phyloP scores from a whole-genome alignment of 495 filamentous ascomycete species.

The Talaromyces proteolyticus region DNA sequence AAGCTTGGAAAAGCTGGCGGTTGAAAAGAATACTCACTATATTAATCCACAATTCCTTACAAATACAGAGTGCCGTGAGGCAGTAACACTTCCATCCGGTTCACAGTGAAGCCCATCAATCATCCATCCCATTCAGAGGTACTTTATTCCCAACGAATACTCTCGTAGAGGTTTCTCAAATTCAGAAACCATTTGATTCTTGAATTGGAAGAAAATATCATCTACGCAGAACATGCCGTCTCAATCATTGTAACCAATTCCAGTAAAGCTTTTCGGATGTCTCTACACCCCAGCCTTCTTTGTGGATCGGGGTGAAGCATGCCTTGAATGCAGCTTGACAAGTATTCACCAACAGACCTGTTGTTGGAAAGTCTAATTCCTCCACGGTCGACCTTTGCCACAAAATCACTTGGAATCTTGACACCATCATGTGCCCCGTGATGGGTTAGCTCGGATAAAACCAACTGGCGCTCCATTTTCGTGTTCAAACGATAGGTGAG shows the following conservation, averaged over 20 bases:
- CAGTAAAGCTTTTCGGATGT: constrained; percentile 20
- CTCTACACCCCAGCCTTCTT: constrained; percentile 31
- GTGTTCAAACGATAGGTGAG: constrained; percentile 44
- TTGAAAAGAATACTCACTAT: not conserved
- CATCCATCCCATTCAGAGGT: too few relatives aligned
- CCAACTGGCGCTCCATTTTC: constrained; percentile 47
- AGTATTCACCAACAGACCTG: constrained; percentile 25
- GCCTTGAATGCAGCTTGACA: constrained; percentile 34
- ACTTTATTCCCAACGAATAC: too few relatives aligned
- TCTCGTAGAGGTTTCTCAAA: too few relatives aligned
- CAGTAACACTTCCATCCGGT: too few relatives aligned
- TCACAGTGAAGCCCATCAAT: too few relatives aligned
- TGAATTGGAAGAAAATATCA: not conserved
- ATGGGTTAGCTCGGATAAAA: constrained; percentile 37
- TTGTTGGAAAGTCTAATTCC: constrained; percentile 18
- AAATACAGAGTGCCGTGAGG: too few relatives aligned
- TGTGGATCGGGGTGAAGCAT: constrained; percentile 41
- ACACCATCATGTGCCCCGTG: constrained; percentile 7
- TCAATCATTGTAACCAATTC: constrained; percentile 5
- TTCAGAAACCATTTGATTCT: too few relatives aligned
- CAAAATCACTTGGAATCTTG: constrained; percentile 30
- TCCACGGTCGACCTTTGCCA: constrained; percentile 30
- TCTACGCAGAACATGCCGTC: not conserved
- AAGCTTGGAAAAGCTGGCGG: too few relatives aligned
- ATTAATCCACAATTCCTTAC: not conserved